Percentiles rank a stretch among this genome's conserved stretches.
phyloP scores from a whole-genome alignment of 2,329 filamentous ascomycete species.

The Stagonosporopsis chrysanthemi region DNA sequence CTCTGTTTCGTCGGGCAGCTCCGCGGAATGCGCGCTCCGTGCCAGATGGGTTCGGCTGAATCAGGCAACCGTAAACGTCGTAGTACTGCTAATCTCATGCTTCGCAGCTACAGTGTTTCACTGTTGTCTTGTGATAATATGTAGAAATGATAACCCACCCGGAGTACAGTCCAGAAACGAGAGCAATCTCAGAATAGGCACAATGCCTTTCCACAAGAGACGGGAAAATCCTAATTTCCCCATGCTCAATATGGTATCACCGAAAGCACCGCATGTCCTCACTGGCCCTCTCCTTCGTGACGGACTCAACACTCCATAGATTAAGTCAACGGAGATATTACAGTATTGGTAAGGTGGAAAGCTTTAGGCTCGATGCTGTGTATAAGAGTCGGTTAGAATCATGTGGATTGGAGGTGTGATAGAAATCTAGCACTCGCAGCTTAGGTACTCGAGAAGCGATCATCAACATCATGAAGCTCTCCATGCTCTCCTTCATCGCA shows the following conservation, averaged over 20 bases:
- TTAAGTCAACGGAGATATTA: neutral
- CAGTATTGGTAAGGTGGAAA: neutral
- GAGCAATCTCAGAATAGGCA: neutral
- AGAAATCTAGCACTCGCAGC: neutral
- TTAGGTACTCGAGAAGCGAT: too few species aligned
- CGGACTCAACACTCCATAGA: neutral
- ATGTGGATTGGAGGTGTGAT: neutral
- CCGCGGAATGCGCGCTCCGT: constrained; percentile 8
- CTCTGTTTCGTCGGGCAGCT: constrained; percentile 4
- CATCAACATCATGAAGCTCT: neutral
- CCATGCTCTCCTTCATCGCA: neutral
- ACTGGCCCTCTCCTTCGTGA: neutral
- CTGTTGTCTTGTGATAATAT: neutral
- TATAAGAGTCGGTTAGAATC: neutral
- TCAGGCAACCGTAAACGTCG: neutral
- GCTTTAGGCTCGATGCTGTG: neutral
- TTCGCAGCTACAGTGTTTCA: neutral
- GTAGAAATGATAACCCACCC: neutral
- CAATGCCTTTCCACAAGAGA: neutral
- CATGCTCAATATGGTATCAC: neutral
- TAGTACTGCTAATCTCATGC: neutral
- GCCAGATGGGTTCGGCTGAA: neutral
- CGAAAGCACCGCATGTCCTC: neutral
- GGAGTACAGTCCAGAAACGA: neutral
- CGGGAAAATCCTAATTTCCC: neutral